A percentile compares a stretch with the other conserved stretches of the same genome.
These are phyloP conservation scores for Mycena crocata DNA, from an alignment of 768 basidiomycete species.

Conservation along the genomic window DNA sequence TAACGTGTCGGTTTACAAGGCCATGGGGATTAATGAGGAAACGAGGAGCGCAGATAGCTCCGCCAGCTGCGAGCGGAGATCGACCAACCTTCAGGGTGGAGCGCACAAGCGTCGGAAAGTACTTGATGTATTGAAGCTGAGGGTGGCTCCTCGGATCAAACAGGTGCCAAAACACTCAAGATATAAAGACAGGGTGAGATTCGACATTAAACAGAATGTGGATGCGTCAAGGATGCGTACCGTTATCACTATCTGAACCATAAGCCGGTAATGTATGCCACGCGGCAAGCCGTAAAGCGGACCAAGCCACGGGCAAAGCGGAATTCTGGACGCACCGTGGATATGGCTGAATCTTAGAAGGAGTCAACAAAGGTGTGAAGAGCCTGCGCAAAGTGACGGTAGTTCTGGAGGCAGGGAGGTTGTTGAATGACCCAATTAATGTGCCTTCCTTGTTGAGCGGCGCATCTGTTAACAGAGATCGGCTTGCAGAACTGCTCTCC, in stretches of 20 bases:
- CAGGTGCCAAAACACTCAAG: not conserved
- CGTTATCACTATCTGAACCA: not conserved
- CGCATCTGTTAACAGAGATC: not conserved
- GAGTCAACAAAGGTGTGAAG: constrained; percentile 2
- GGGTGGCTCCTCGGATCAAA: constrained; percentile 16
- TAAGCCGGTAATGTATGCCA: constrained; percentile 1
- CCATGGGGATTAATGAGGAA: constrained; percentile 5
- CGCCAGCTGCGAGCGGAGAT: not conserved
- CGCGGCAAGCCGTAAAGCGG: constrained; percentile 18
- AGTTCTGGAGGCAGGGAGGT: not conserved
- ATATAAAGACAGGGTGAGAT: constrained; percentile 13
- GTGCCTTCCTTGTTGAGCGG: not conserved
- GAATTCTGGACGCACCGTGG: constrained; percentile 7
- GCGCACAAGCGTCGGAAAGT: not conserved
- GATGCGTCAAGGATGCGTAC: too few species aligned
- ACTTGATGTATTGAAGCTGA: not conserved
- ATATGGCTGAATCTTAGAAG: not conserved
- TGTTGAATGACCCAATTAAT: not conserved
- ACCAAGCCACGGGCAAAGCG: not conserved
- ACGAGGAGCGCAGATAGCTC: not conserved
- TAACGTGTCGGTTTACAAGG: constrained; percentile 10
- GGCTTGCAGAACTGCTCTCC: not conserved
- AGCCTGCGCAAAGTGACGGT: not conserved
- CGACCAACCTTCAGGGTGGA: not conserved
- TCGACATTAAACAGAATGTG: constrained; percentile 2